Conservation (phyloP, 2,329 filamentous ascomycete species). For the Hymenoscyphus occultus region DNA sequence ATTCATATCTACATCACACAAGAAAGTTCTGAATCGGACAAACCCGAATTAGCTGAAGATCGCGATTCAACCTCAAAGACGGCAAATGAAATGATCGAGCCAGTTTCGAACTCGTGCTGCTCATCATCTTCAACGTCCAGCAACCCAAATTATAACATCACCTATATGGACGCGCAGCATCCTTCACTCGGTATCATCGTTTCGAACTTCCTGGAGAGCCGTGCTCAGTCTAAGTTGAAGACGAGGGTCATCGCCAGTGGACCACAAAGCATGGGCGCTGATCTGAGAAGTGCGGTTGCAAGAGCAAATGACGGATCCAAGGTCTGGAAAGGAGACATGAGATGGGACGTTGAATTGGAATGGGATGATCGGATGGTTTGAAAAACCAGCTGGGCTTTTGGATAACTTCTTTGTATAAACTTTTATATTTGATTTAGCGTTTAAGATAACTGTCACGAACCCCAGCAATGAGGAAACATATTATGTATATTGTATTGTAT, state of each 20-base stretch:
- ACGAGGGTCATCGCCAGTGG: constrained; percentile 60
- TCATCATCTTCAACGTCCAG: constrained; percentile 1
- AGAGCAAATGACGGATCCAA: constrained; percentile 48
- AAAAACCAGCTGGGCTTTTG: neutral
- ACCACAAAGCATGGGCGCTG: constrained; percentile 57
- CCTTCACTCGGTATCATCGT: constrained; percentile 49
- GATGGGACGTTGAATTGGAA: constrained; percentile 53
- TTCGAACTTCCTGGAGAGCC: constrained; percentile 46
- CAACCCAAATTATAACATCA: constrained; percentile 6
- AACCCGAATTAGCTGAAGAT: neutral
- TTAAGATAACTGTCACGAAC: neutral
- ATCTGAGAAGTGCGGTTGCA: constrained; percentile 53
- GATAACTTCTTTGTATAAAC: neutral
- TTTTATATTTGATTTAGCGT: constrained; percentile 1
- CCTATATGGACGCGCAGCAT: constrained; percentile 32
- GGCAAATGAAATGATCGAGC: constrained; percentile 11
- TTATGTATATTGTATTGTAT: no score
- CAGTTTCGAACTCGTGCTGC: constrained; percentile 5
- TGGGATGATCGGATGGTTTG: constrained; percentile 53
- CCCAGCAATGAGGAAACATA: neutral
- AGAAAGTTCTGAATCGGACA: constrained; percentile 11
- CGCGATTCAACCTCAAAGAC: neutral
- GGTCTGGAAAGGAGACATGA: constrained; percentile 57
- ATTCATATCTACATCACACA: constrained; percentile 58
- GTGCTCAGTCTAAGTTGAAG: constrained; percentile 42